Evolutionary conservation across 129 eudicot genomes (phyloP), one percentile per base, ranked within the genome.

Genomic region (Lactuca sativa): DNA sequence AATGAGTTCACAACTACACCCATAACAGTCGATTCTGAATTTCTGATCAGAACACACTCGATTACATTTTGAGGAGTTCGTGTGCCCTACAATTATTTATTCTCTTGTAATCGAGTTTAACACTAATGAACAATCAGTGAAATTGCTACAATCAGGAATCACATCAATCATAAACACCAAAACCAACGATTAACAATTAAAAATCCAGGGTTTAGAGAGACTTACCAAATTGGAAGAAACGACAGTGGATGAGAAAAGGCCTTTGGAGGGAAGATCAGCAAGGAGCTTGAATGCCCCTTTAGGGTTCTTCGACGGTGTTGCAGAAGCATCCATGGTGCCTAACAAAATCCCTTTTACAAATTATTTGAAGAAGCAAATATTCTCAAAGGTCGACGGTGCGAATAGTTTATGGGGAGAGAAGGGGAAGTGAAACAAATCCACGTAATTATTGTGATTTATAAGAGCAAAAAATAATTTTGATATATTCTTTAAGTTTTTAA

Each of bases 231-330:
- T 79, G 25, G 90, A 79, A 69, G 90, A 82, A 55, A 75, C 52
- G 53, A 78, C 80, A 62, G 75, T 43, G 67, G 95, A 88, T 64
- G 95, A 82, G 75, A 88, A 82, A 62, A 81, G 82, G 74, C 91
- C 95, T 56, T 84, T 86, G 71, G 95, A 88, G 36, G 95, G 91
- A 64, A 85, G 95, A 80, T 78, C 47, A 62, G 70, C 72, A n/a
- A 87, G 87, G 73, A 70, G 73, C 53, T 80, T 76, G 41, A 83
- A 78, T 38, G 85, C 77, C 13, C 82, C 76, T 58, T 68, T 56
- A 10, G 71, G 21, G 15, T 76, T 77, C 51, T 71, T 62, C 56
- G 77, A 71, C 16, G 72, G 64, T 16, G 88, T 62, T 13, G 77
- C 64, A 41, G 86, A 61, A 74, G 68, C 76, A 68, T 74, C 76